Base-by-base conservation (phyloP, 345 rosid species). In the Eucalyptus regnans region DNA sequence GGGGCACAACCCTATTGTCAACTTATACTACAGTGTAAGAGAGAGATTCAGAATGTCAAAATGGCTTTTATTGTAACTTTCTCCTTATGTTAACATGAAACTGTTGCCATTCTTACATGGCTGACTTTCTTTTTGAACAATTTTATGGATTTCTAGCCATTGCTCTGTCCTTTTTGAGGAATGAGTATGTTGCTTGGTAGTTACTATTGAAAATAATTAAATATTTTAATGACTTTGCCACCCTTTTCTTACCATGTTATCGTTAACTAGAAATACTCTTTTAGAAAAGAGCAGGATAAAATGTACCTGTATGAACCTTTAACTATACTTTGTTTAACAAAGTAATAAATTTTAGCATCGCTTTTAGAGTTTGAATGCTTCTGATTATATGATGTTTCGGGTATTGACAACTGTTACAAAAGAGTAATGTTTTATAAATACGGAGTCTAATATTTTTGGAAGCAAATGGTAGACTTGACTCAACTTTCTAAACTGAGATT, bases 301-400 rank as follows among this genome's bases (percentile, higher is more conserved):
- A 56, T 56, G 3, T 56, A 56, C 12, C 12, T 23, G 1, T 23
- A 56, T 56, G 29, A 56, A 23, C 62, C 62, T 9, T 56, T 56
- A 56, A 56, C 1, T 56, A 12, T 56, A 23, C 12, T 56, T 22
- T 8, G 62, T 56, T 56, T 9, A 56, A 56, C 3, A 1, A 23
- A 56, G 12, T 23, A 8, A 56, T 23, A 56, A 23, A 2, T 56
- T 8, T 56, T 56, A 22, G 12, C 62, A 23, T 56, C 12, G 0
- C 11, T 56, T 56, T 23, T 23, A 23, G 1, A 20, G 3, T 56
- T 56, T 9, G 12, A 9, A 56, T 23, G 29, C 62, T 4, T 8
- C 12, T 56, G 0, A 4, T 8, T 56, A 23, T 56, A 4, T 23
- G 23, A 52, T 56, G 3, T 56, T 56, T 56, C 3, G 0, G 3